A percentile compares a stretch with the other conserved stretches of the same genome.
Evolutionary conservation across 2,329 filamentous ascomycete species (phyloP).

Genomic region (Raffaelea ambrosiae): DNA sequence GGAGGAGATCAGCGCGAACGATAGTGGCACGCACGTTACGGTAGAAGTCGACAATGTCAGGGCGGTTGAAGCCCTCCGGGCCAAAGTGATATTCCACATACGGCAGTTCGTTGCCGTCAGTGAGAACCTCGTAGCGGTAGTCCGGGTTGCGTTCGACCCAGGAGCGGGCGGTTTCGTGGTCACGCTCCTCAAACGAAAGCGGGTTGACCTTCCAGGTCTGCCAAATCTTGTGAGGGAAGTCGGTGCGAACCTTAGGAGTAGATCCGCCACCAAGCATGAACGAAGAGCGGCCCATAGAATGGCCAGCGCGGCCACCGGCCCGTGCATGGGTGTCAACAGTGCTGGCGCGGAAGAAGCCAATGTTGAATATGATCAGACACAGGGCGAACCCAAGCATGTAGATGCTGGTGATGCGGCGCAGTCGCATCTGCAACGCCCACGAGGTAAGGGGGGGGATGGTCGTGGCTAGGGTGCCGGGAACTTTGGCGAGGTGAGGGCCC

Average conservation of each 20-base stretch:
- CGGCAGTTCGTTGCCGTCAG: constrained; percentile 56
- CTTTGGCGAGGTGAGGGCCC: neutral
- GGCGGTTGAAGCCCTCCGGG: constrained; percentile 53
- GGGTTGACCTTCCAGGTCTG: constrained; percentile 69
- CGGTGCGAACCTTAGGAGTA: constrained; percentile 5
- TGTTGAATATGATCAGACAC: constrained; percentile 3
- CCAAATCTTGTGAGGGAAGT: constrained; percentile 64
- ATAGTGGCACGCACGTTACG: constrained; percentile 53
- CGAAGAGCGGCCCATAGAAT: neutral
- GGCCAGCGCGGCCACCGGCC: neutral
- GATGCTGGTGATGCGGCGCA: constrained; percentile 9
- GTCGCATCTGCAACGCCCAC: constrained; percentile 6
- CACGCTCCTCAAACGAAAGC: constrained; percentile 55
- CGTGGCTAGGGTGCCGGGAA: neutral
- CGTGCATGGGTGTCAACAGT: neutral
- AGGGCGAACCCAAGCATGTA: constrained; percentile 7
- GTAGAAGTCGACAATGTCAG: constrained; percentile 56
- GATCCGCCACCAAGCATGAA: neutral
- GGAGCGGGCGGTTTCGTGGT: constrained; percentile 50
- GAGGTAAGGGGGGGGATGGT: neutral
- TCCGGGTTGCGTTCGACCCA: constrained; percentile 60
- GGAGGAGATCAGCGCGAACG: constrained; percentile 57
- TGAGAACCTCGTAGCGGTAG: constrained; percentile 61
- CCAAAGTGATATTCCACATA: constrained; percentile 65
- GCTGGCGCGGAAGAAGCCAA: neutral